These are phyloP conservation scores for Pseudocohnilembus persalinus DNA, from an alignment of 169 alveolate species.

Conservation along the genomic window DNA sequence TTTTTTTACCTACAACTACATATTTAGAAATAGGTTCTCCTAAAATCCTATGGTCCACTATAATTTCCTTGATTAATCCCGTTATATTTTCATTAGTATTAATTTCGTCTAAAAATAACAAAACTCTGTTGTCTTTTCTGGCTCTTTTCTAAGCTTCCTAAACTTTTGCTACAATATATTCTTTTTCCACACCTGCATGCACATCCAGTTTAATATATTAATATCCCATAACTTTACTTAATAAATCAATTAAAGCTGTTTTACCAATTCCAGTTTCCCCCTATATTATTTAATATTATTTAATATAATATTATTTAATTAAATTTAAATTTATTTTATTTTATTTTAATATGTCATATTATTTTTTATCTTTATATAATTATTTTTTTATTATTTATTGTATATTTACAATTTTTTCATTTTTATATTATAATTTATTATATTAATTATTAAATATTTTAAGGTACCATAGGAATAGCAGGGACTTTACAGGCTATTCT, in stretches of 20 bases:
- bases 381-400: no score
- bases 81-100: conserved; percentile 2
- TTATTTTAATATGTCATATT: no score
- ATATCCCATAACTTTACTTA: background rate
- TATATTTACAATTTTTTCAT: no score
- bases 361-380: no score
- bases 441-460: no score
- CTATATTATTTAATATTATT: no score
- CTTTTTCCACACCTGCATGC: conserved; percentile 17
- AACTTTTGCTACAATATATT: background rate
- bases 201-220: background rate
- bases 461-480: background rate
- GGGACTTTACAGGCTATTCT: background rate
- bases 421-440: no score
- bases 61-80: conserved; percentile 11
- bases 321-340: no score
- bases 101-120: background rate
- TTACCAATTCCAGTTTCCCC: conserved; percentile 25
- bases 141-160: background rate
- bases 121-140: background rate
- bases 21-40: background rate
- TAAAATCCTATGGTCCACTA: background rate
- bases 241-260: conserved; percentile 1
- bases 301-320: no score
- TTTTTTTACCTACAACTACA: background rate